A percentile compares a stretch with the other conserved stretches of the same genome.
Evolutionary conservation across 2,329 filamentous ascomycete genomes (phyloP).

Genomic region (Claviceps maximensis): DNA sequence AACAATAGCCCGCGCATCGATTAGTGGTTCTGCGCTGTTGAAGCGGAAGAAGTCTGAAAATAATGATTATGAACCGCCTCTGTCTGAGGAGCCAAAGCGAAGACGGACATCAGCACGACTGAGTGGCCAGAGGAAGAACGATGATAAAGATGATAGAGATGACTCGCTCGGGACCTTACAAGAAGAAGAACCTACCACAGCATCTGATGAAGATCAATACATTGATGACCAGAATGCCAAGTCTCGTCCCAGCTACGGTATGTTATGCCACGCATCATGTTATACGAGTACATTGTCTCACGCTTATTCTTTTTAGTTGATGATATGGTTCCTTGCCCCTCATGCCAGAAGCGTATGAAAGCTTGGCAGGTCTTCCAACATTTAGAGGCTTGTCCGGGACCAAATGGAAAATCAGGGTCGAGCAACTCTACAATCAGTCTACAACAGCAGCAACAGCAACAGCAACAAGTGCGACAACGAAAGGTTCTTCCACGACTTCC

Average conservation of each 20-base stretch:
- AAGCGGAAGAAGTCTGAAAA: slow-evolving; percentile 44
- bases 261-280: slow-evolving; percentile 8
- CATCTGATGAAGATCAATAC: slow-evolving; percentile 9
- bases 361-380: slow-evolving; percentile 65
- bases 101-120: slow-evolving; percentile 38
- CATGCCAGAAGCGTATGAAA: slow-evolving; percentile 72
- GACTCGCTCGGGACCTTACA: background rate
- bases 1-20: slow-evolving; percentile 40
- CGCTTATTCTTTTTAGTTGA: slow-evolving; percentile 35
- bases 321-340: slow-evolving; percentile 70
- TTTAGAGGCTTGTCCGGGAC: slow-evolving; percentile 50
- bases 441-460: background rate
- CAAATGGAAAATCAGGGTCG: slow-evolving; percentile 12
- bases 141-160: slow-evolving; percentile 11
- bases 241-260: slow-evolving; percentile 15
- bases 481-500: slow-evolving; percentile 49
- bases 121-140: slow-evolving; percentile 28
- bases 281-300: background rate
- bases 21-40: slow-evolving; percentile 11
- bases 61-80: slow-evolving; percentile 15
- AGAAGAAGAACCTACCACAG: background rate
- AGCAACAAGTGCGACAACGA: slow-evolving; percentile 7
- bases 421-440: slow-evolving; percentile 12
- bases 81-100: slow-evolving; percentile 29
- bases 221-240: slow-evolving; percentile 17